Evolutionary conservation across 2,329 filamentous ascomycete genomes (phyloP).

Genomic region (Didymella glomerata): DNA sequence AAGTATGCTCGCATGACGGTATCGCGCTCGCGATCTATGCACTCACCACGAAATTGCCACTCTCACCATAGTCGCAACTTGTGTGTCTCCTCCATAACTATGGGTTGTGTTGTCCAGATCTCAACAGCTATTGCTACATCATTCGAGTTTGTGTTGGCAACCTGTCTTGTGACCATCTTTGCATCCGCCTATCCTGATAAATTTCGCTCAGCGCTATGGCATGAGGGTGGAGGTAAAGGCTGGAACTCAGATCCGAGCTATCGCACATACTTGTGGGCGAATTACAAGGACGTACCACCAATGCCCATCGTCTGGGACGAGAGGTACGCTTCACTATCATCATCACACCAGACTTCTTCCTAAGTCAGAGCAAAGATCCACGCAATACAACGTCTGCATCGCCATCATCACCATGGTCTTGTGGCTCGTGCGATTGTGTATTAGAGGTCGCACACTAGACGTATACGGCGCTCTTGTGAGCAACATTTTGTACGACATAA

Average conservation of each 20-base stretch:
- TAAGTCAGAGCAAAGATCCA: conserved; percentile 11
- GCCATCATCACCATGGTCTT: conserved; percentile 23
- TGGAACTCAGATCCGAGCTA: conserved; percentile 33
- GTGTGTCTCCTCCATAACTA: neutral
- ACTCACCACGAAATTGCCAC: neutral
- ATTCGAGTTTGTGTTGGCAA: conserved; percentile 19
- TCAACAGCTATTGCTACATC: conserved; percentile 6
- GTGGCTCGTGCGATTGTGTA: conserved; percentile 25
- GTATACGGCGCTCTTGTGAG: conserved; percentile 15
- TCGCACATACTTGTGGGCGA: conserved; percentile 31
- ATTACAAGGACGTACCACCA: conserved; percentile 26
- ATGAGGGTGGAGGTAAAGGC: conserved; percentile 24
- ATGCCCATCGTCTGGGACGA: conserved; percentile 34
- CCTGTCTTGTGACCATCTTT: conserved; percentile 22
- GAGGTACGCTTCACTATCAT: conserved; percentile 11
- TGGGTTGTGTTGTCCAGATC: conserved; percentile 3
- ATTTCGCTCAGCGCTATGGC: conserved; percentile 23
- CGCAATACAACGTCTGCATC: conserved; percentile 21
- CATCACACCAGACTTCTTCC: neutral
- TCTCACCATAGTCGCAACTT: no score
- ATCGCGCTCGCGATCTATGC: neutral
- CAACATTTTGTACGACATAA: conserved; percentile 30
- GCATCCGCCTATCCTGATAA: conserved; percentile 21
- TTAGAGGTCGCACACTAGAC: conserved; percentile 22
- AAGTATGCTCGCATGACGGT: neutral